Evolutionary conservation across 192 early-diverging fungal genomes (phyloP).

Genomic region (Coemansia sp.): DNA sequence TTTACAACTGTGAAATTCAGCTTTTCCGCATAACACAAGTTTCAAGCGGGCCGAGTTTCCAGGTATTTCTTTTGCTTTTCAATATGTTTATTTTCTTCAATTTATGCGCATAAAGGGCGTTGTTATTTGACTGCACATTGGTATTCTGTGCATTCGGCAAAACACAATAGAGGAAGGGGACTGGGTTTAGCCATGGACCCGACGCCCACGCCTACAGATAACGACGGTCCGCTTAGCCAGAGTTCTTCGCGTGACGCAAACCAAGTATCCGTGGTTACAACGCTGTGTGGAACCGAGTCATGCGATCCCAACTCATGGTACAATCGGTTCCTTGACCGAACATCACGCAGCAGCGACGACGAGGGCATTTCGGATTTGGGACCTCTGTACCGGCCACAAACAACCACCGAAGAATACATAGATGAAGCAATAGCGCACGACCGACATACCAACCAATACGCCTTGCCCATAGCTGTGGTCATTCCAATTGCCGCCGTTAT

Average conservation of each 20-base stretch:
- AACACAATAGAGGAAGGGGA: neutral
- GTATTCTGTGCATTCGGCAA: neutral
- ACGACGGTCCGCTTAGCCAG: neutral
- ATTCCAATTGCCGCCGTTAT: conserved; percentile 1
- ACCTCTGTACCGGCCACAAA: conserved; percentile 10
- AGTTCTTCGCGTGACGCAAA: conserved; percentile 2
- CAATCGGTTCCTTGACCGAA: conserved; percentile 9
- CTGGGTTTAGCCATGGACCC: neutral
- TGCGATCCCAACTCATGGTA: conserved; percentile 12
- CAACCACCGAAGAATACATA: neutral
- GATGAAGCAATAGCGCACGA: neutral
- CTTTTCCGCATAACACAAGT: neutral
- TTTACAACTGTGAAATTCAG: neutral
- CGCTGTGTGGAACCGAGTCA: conserved; percentile 12
- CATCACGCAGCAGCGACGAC: neutral
- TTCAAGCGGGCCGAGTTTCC: neutral
- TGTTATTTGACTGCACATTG: neutral
- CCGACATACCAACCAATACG: neutral
- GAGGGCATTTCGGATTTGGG: conserved; percentile 4
- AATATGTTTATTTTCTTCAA: neutral
- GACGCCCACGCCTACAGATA: neutral
- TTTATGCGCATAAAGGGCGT: neutral
- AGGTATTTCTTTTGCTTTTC: neutral
- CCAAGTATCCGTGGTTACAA: conserved; percentile 16
- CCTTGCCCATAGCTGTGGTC: conserved; percentile 5